Conservation (phyloP, 2,329 filamentous ascomycete species). For the Ophiocordyceps camponoti-saundersi region DNA sequence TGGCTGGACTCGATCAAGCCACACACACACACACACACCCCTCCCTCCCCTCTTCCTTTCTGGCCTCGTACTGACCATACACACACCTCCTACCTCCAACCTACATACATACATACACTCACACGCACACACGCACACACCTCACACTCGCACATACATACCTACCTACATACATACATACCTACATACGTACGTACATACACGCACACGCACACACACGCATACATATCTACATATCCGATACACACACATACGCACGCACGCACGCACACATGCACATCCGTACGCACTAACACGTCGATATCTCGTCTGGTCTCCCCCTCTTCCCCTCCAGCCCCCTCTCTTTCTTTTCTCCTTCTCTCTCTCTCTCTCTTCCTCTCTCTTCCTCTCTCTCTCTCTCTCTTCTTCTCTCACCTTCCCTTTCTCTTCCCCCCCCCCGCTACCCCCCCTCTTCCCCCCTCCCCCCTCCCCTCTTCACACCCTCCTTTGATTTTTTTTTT, state of each 20-base stretch:
- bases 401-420: conserved; percentile 6
- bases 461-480: conserved; percentile 1
- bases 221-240: neutral
- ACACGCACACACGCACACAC: neutral
- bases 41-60: neutral
- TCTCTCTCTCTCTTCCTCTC: neutral
- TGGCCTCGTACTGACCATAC: neutral
- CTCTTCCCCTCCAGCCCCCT: conserved; percentile 2
- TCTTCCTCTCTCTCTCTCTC: conserved; percentile 5
- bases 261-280: neutral
- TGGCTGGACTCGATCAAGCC: too few species aligned
- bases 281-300: neutral
- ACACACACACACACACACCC: neutral
- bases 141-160: neutral
- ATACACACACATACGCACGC: neutral
- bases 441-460: neutral
- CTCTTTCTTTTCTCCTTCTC: neutral
- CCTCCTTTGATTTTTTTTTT: conserved; percentile 4
- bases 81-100: neutral
- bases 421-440: neutral
- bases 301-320: neutral
- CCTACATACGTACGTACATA: neutral
- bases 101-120: neutral
- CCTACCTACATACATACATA: neutral
- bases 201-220: neutral